A percentile compares a stretch with the other conserved stretches of the same genome.
Conservation (phyloP, 208 protist species). For the Balamuthia mandrillaris region DNA sequence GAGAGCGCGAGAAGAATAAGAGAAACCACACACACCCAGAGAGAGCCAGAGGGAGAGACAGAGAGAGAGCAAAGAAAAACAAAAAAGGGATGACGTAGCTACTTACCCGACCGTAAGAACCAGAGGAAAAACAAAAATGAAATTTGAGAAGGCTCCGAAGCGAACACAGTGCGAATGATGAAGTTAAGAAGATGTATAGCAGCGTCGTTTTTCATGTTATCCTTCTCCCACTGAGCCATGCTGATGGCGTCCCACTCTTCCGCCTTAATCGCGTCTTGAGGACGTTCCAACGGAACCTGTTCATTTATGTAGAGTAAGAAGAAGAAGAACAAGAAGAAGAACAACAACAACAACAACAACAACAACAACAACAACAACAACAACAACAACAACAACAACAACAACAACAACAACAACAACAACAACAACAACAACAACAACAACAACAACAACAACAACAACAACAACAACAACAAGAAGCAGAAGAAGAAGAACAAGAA, state of each 20-base stretch:
- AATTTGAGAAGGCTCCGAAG: slow-evolving; percentile 10
- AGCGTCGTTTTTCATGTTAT: slow-evolving; percentile 34
- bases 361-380: background rate
- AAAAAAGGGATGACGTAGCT: no score
- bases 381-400: background rate
- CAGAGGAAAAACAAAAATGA: slow-evolving; percentile 20
- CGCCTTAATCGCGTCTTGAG: background rate
- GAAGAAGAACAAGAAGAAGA: background rate
- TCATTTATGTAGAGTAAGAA: background rate
- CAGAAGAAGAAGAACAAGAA: background rate
- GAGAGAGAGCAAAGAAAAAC: no score
- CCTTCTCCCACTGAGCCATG: background rate
- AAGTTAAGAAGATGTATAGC: slow-evolving; percentile 29
- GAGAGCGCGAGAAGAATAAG: background rate
- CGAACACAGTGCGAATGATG: slow-evolving; percentile 38
- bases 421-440: background rate
- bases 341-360: background rate
- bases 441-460: background rate
- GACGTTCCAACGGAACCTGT: background rate
- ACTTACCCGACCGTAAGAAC: background rate
- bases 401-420: background rate
- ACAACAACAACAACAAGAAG: background rate
- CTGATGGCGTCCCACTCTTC: background rate
- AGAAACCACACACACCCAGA: no score
- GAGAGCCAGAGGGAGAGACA: no score